Percentiles rank a stretch among this genome's conserved stretches.
phyloP scores from a whole-genome alignment of 2,329 filamentous ascomycete genomes.

The Ciborinia camelliae region DNA sequence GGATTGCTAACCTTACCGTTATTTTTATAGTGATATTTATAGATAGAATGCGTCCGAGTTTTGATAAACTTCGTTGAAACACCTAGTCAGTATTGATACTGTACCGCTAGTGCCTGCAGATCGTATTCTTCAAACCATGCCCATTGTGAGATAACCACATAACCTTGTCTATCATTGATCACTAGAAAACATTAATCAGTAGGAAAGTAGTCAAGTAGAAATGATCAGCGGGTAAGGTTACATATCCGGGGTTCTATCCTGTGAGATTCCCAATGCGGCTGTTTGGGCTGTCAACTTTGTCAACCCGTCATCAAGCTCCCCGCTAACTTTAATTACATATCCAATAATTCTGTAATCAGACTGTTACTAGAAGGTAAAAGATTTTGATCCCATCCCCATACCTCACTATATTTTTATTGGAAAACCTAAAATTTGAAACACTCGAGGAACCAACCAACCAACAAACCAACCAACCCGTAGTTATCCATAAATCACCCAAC shows the following conservation, averaged over 20 bases:
- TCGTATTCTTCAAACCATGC: background rate
- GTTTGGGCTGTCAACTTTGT: background rate
- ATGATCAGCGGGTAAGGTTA: background rate
- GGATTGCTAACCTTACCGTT: background rate
- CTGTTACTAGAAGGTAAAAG: no score
- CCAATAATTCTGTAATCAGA: no score
- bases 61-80: background rate
- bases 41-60: background rate
- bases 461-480: no score
- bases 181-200: no score
- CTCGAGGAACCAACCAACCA: no score
- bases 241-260: background rate
- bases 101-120: background rate
- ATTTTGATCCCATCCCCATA: no score
- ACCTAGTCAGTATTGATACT: background rate
- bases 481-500: no score
- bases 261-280: background rate
- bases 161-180: background rate
- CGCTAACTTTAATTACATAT: no score
- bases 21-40: background rate
- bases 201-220: background rate
- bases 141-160: background rate
- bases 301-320: background rate
- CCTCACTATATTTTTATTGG: no score
- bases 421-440: no score